A percentile compares a stretch with the other conserved stretches of the same genome.
Conservation (phyloP, 2,329 filamentous ascomycete genomes). For the Phialophora expanda region DNA sequence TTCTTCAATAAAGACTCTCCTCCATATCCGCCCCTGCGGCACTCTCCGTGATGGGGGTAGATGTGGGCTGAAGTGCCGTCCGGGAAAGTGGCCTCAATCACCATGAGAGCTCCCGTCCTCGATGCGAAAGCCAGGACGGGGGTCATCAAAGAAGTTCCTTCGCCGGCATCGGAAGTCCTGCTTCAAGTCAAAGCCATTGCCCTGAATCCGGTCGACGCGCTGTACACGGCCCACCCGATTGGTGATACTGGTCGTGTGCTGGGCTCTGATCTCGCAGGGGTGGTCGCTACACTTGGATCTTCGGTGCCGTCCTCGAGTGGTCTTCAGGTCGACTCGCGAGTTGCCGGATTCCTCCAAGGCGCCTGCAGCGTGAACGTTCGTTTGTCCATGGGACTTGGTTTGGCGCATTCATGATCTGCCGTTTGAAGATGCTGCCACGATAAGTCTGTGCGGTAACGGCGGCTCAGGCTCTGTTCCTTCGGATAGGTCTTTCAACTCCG, state of each 20-base stretch:
- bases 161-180: conserved; percentile 11
- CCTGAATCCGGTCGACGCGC: conserved; percentile 36
- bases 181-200: conserved; percentile 36
- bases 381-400: conserved; percentile 38
- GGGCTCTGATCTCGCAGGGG: not conserved
- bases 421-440: conserved; percentile 39
- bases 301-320: not conserved
- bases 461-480: conserved; percentile 42
- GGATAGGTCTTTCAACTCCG: conserved; percentile 6
- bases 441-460: conserved; percentile 43
- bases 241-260: conserved; percentile 18
- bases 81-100: not conserved
- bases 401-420: conserved; percentile 35
- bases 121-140: not conserved
- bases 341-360: conserved; percentile 15
- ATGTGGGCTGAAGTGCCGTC: not conserved
- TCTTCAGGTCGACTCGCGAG: not conserved
- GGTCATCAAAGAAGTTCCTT: conserved; percentile 2
- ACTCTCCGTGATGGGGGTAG: not conserved
- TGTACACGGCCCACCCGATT: conserved; percentile 16
- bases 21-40: not conserved
- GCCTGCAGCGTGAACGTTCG: conserved; percentile 16
- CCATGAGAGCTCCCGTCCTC: conserved; percentile 5
- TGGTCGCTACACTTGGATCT: not conserved
- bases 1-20: not conserved